These are phyloP conservation scores for Plasmodium gallinaceum DNA, from an alignment of 169 alveolate species.

Conservation along the genomic window DNA sequence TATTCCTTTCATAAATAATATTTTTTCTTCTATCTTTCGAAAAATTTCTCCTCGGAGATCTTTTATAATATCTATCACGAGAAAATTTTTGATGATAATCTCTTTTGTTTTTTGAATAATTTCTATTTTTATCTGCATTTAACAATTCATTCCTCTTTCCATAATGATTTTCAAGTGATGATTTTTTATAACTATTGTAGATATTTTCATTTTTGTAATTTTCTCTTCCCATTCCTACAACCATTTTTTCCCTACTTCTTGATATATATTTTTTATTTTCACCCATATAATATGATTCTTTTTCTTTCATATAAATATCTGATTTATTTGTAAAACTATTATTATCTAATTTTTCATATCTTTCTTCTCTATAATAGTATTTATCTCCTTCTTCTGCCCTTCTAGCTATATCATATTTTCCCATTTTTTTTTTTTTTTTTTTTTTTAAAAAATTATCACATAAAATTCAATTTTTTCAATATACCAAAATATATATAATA, in stretches of 20 bases:
- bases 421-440: constrained; percentile 3
- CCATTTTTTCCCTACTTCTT: constrained; percentile 56
- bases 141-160: constrained; percentile 21
- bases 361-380: constrained; percentile 24
- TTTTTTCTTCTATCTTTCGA: constrained; percentile 42
- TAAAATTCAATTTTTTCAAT: neutral
- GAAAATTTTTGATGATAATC: constrained; percentile 44
- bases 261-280: constrained; percentile 38
- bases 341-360: constrained; percentile 9
- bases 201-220: constrained; percentile 27
- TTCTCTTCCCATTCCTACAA: constrained; percentile 20
- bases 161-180: constrained; percentile 18
- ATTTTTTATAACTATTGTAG: constrained; percentile 11
- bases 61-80: constrained; percentile 46
- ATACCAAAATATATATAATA: neutral
- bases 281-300: constrained; percentile 20
- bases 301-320: constrained; percentile 23
- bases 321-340: constrained; percentile 6
- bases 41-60: constrained; percentile 37
- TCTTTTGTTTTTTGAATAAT: constrained; percentile 19
- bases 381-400: constrained; percentile 26
- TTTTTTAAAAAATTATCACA: neutral
- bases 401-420: constrained; percentile 5
- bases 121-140: constrained; percentile 29
- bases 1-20: constrained; percentile 14